A percentile compares a stretch with the other conserved stretches of the same genome.
Evolutionary conservation across 306 rosid genomes (phyloP).

Genomic region (Castanea crenata): DNA sequence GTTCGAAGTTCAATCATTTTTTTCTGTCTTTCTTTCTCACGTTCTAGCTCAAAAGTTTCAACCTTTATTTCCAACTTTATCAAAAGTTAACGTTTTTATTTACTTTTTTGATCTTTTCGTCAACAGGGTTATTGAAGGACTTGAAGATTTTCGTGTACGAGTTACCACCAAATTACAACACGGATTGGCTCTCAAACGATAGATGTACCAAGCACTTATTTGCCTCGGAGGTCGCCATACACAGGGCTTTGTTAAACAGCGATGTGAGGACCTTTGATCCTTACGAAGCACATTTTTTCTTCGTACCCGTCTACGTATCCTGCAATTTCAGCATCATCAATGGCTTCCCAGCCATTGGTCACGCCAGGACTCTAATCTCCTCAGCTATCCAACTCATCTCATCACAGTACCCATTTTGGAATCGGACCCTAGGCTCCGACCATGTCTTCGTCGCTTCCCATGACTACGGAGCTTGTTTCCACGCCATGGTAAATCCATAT

Average conservation of each 20-base stretch:
- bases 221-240: constrained; percentile 85
- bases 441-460: constrained; percentile 94
- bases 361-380: constrained; percentile 70
- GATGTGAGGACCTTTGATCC: constrained; percentile 61
- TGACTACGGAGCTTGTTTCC: constrained; percentile 89
- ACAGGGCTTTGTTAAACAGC: constrained; percentile 66
- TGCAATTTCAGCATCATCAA: constrained; percentile 86
- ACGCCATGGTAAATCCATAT: constrained; percentile 57
- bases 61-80: too few species aligned
- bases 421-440: constrained; percentile 71
- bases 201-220: constrained; percentile 71
- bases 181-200: constrained; percentile 58
- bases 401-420: constrained; percentile 60
- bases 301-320: constrained; percentile 89
- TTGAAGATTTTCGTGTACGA: constrained; percentile 70
- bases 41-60: neutral
- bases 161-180: constrained; percentile 63
- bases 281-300: constrained; percentile 71
- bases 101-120: neutral
- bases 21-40: too few species aligned
- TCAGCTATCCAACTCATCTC: constrained; percentile 62
- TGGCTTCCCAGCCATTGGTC: constrained; percentile 94
- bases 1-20: constrained; percentile 8
- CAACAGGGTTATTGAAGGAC: constrained; percentile 35
- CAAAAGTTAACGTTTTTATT: neutral